phyloP scores from a whole-genome alignment of 2,329 filamentous ascomycete genomes.

The Hypoxylon sp. region DNA sequence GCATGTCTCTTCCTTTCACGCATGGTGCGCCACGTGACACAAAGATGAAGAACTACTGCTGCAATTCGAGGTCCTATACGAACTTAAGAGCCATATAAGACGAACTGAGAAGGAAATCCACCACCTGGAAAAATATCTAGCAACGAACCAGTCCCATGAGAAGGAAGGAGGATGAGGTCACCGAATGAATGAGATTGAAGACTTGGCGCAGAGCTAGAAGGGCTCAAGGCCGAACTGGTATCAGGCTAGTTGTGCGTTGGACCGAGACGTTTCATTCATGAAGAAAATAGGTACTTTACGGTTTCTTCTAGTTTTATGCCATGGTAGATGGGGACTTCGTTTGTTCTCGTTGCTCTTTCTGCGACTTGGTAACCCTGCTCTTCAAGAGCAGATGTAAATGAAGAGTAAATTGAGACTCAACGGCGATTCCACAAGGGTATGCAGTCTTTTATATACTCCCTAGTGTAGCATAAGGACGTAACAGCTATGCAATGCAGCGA shows the following conservation, averaged over 20 bases:
- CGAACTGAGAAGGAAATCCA: background rate
- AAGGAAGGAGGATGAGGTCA: background rate
- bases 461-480: background rate
- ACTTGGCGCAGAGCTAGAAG: background rate
- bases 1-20: too few relatives aligned
- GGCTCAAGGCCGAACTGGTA: background rate
- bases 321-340: background rate
- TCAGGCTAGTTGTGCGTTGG: background rate
- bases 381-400: background rate
- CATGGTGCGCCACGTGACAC: too few relatives aligned
- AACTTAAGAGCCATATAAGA: background rate
- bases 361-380: background rate
- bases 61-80: background rate
- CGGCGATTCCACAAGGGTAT: background rate
- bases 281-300: background rate
- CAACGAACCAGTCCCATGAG: background rate
- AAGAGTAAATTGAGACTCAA: background rate
- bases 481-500: constrained; percentile 4
- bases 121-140: background rate
- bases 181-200: background rate
- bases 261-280: background rate
- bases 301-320: background rate
- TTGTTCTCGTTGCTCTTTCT: background rate
- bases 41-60: background rate
- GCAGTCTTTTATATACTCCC: background rate